Percentiles rank a stretch among this genome's conserved stretches.
phyloP scores from a whole-genome alignment of 192 early-diverging fungal genomes.

The Oehlia diaphana region DNA sequence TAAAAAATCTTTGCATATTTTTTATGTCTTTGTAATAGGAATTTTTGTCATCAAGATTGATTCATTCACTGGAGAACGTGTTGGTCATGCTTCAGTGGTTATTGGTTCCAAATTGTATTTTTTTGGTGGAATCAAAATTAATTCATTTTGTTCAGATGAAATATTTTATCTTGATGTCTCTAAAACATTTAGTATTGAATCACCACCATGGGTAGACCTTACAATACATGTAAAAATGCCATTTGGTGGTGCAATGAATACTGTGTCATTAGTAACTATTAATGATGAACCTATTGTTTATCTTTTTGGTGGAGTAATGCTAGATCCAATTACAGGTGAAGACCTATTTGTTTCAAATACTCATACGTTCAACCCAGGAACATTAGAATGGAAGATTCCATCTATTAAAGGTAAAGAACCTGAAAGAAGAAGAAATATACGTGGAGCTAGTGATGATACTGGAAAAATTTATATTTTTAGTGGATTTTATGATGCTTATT shows the following conservation, averaged over 20 bases:
- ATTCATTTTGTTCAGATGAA: neutral
- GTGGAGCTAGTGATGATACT: neutral
- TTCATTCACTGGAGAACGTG: neutral
- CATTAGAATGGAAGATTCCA: neutral
- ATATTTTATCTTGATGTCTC: neutral
- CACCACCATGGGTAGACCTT: neutral
- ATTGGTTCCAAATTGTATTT: neutral
- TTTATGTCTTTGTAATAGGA: neutral
- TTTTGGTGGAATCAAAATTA: neutral
- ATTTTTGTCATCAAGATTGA: neutral
- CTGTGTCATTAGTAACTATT: neutral
- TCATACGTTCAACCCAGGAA: neutral
- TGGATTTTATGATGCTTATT: neutral
- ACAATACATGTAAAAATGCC: neutral
- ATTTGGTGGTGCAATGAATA: neutral
- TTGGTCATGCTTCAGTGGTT: neutral
- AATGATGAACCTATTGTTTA: neutral
- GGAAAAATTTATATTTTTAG: conserved; percentile 9
- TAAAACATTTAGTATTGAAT: neutral
- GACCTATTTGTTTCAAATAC: neutral
- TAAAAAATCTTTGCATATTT: too few relatives aligned
- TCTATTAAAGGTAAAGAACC: neutral
- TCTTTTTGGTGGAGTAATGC: neutral
- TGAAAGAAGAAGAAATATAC: neutral
- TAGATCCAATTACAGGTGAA: neutral